Evolutionary conservation across 139 green algal genomes (phyloP), one percentile per base, ranked within the genome.

Genomic region (Eudorina sp.): DNA sequence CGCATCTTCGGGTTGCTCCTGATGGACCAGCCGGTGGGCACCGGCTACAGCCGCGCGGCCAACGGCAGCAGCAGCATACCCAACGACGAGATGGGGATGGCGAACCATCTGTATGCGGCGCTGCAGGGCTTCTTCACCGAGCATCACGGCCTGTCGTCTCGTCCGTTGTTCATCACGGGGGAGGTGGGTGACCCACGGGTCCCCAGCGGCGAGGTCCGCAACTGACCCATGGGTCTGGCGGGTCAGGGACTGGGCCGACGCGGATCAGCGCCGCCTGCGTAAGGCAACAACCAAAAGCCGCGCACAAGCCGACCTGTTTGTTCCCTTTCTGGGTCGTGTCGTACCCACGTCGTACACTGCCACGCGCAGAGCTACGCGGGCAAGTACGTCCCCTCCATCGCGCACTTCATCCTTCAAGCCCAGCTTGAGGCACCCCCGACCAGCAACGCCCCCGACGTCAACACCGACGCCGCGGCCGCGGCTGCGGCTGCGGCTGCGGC

Each of bases 381-480:
- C n/a, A 95, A 95, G 79, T 95, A 95, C 70, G 83, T 95, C 8
- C 93, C 93, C 3, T 91, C 83, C 68, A 90, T 95, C n/a, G 86
- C 93, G 3, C 93, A 96, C 77, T 95, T 95, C 86, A 93, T 96
- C 21, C 85, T 96, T 29, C 87, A 95, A 38, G 83, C 80, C 68
- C 29, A 92, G 45, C 46, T 60, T 34, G 62, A 72, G 31, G 14
- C 62, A 72, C 36, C 62, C 62, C 4, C 40, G 13, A 31, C 38
- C 58, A 58, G 38, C 62, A 43, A 21, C 36, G 86, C 53, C 25
- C 16, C 45, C n/a, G 93, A 46, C 53, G 83, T 48, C 68, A 29
- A 31, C 36, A 48, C 9, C 31, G 11, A 2, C 68, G 31, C 68
- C 9, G 31, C 55, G 21, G n/a, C 55, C 11, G 8, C 62, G 21